Evolutionary conservation across 2,329 filamentous ascomycete species (phyloP), one percentile per base, ranked within the genome.

Genomic region (Aspergillus felis): DNA sequence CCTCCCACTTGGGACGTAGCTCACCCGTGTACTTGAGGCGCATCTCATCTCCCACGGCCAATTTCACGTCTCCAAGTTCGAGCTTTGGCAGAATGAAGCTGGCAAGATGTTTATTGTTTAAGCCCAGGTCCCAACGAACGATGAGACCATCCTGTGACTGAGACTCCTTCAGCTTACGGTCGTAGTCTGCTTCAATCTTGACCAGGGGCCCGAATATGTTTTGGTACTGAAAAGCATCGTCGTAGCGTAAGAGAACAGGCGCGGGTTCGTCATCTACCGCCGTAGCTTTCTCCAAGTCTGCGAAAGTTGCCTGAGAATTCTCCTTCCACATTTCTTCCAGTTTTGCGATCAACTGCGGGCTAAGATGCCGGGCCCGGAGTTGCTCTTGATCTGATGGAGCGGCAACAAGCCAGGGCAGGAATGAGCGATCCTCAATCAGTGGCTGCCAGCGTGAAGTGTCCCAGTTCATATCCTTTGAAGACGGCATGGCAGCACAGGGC

Each of bases 381-480:
- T 97, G 94, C 77, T 99, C 94, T 66, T 94, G 90, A 71, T 99
- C 95, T 35, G 90, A 90, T 1, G 94, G 94, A 9, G 89, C 82
- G 49, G 87, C 86, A 7, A 99, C 93, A 25, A 99, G 89, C 94
- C 94, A 99, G 42, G 89, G 84, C 41, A 99, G 78, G 72, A 99
- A 99, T 17, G 92, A 94, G 51, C 94, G 91, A 71, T 99, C 94
- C 75, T 97, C 92, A 63, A 99, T 97, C 57, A 99, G 82, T 12
- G 94, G 94, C 73, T 97, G 92, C 94, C 94, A 99, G 71, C 92
- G 87, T 27, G 93, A 96, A 5, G 92, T 95, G 74, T 99, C 94
- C 94, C 94, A 99, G 74, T 94, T 99, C 92, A 99, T 97, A 70
- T 99, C 94, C 77, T 99, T 99, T 64, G 91, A 93, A 35, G 94